These are phyloP conservation scores for Triticum timopheevii DNA, from an alignment of 176 grass and related monocot species.

Conservation along the genomic window DNA sequence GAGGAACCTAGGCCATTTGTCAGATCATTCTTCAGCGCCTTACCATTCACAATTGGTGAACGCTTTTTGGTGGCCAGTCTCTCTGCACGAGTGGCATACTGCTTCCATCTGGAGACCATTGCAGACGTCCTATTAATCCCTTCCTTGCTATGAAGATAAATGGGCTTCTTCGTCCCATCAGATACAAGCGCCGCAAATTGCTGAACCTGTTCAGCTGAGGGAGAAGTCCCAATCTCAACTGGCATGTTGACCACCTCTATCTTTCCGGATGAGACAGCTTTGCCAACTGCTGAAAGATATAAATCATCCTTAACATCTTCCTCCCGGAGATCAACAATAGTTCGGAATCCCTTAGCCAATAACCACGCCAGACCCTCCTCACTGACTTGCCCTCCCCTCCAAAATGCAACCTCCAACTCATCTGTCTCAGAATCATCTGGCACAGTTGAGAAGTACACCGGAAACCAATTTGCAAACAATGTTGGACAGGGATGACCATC, in stretches of 20 bases:
- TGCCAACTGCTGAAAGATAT: slow-evolving; percentile 55
- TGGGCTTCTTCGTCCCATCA: slow-evolving; percentile 54
- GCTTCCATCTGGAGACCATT: slow-evolving; percentile 98
- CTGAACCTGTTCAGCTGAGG: slow-evolving; percentile 76
- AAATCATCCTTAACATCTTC: slow-evolving; percentile 69
- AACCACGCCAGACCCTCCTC: slow-evolving; percentile 84
- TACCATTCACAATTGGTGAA: slow-evolving; percentile 51
- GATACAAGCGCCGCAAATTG: slow-evolving; percentile 74
- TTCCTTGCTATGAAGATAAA: slow-evolving; percentile 96
- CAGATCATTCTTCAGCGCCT: slow-evolving; percentile 37
- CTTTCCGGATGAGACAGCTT: slow-evolving; percentile 70
- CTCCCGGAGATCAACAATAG: slow-evolving; percentile 83
- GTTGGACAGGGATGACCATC: slow-evolving; percentile 81
- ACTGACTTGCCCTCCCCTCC: slow-evolving; percentile 91
- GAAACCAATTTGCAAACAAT: slow-evolving; percentile 92
- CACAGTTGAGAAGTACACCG: slow-evolving; percentile 50
- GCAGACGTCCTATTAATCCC: slow-evolving; percentile 82
- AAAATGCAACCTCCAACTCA: slow-evolving; percentile 83
- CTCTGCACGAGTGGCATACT: slow-evolving; percentile 63
- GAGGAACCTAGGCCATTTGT: slow-evolving; percentile 12
- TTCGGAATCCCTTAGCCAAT: slow-evolving; percentile 72
- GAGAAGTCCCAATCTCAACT: slow-evolving; percentile 79
- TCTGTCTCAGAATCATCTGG: slow-evolving; percentile 53
- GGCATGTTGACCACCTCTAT: slow-evolving; percentile 86
- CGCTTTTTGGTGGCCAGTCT: slow-evolving; percentile 37